These are phyloP conservation scores for Aegilops tauschii DNA, from an alignment of 176 grass and related monocot species.

Conservation along the genomic window DNA sequence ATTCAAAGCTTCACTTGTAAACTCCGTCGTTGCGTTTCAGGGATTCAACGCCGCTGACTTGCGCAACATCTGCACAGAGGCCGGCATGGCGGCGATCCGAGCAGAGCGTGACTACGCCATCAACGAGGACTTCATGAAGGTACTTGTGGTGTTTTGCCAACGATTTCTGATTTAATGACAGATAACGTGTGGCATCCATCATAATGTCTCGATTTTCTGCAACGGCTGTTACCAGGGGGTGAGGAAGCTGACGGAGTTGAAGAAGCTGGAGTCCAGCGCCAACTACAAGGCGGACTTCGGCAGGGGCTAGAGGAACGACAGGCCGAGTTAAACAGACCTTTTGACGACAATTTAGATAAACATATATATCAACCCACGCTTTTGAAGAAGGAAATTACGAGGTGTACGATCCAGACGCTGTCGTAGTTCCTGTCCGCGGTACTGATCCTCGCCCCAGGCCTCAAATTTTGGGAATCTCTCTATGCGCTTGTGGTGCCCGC, in stretches of 20 bases:
- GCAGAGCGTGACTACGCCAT: neutral
- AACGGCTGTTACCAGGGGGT: neutral
- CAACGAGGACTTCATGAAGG: neutral
- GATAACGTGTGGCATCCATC: no score
- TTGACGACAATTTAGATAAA: neutral
- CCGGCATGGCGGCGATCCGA: constrained; percentile 3
- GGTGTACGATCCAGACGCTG: neutral
- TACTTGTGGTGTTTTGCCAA: neutral
- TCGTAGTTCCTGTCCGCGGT: neutral
- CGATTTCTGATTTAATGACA: neutral
- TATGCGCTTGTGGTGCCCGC: neutral
- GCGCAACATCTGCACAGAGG: constrained; percentile 2
- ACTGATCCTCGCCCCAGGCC: neutral
- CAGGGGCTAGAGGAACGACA: neutral
- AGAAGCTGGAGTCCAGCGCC: neutral
- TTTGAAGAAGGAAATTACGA: neutral
- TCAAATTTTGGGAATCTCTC: neutral
- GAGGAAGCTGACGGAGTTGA: neutral
- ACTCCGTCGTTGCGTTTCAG: neutral
- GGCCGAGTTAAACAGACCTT: neutral
- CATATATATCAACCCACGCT: neutral
- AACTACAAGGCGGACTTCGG: neutral
- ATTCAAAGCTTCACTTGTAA: neutral
- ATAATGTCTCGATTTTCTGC: neutral
- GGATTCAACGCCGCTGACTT: neutral